Conservation (phyloP, 441 rosid genomes). For the Arabidopsis lyrata region DNA sequence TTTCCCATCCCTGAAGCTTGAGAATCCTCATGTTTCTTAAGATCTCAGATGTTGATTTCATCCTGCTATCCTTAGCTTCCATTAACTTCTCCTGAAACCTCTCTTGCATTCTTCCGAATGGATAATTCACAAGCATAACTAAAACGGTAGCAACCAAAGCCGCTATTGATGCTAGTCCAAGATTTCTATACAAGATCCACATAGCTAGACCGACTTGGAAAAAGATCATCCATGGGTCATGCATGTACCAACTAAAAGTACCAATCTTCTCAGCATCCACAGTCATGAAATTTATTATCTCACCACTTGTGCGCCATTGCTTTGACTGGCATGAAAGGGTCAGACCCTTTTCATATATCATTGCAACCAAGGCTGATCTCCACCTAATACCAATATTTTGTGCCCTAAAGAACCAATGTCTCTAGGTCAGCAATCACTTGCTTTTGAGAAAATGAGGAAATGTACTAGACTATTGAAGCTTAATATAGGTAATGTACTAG, state of each 20-base stretch:
- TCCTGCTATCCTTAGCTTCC: slow-evolving; percentile 53
- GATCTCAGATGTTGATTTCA: slow-evolving; percentile 55
- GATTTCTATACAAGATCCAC: slow-evolving; percentile 56
- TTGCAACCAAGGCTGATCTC: slow-evolving; percentile 55
- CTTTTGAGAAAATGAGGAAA: too few relatives aligned
- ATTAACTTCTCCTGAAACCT: slow-evolving; percentile 55
- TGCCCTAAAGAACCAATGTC: slow-evolving; percentile 58
- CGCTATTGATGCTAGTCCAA: slow-evolving; percentile 60
- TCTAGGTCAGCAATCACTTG: too few relatives aligned
- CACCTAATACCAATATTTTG: slow-evolving; percentile 55
- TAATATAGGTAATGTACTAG: too few relatives aligned
- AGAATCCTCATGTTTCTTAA: slow-evolving; percentile 56
- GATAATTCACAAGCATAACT: slow-evolving; percentile 53
- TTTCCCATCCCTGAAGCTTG: slow-evolving; percentile 64
- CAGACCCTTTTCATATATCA: slow-evolving; percentile 58
- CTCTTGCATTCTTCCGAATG: slow-evolving; percentile 56
- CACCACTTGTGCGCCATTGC: slow-evolving; percentile 58
- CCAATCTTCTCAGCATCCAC: slow-evolving; percentile 65
- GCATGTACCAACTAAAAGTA: slow-evolving; percentile 57
- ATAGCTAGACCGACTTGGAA: slow-evolving; percentile 61
- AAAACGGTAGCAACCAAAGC: slow-evolving; percentile 52
- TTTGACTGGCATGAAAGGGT: slow-evolving; percentile 56
- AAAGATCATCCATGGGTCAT: slow-evolving; percentile 62
- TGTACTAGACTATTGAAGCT: too few relatives aligned
- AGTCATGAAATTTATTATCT: slow-evolving; percentile 59